Percentiles rank a stretch among this genome's conserved stretches.
These are phyloP conservation scores for Caryopteris hybrid DNA, from an alignment of 305 asterid species.

Conservation along the genomic window DNA sequence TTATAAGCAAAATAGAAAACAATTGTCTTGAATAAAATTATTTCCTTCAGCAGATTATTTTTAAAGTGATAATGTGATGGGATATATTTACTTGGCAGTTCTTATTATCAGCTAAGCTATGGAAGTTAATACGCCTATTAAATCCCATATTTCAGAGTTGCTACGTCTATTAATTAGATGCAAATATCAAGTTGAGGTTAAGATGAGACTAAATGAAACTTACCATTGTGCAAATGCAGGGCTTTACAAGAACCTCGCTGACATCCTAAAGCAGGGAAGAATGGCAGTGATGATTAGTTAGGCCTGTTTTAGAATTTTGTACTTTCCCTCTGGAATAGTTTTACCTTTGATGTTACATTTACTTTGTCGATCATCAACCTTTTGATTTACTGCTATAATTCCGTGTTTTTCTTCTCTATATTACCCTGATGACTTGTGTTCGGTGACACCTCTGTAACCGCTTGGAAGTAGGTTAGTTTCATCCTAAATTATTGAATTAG, in stretches of 20 bases:
- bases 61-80: not conserved
- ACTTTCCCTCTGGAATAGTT: constrained; percentile 19
- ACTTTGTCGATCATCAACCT: constrained; percentile 1
- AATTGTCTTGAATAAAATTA: not conserved
- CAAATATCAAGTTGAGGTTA: not conserved
- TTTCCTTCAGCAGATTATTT: not conserved
- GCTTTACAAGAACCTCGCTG: constrained; percentile 7
- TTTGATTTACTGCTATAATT: not conserved
- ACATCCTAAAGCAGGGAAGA: constrained; percentile 6
- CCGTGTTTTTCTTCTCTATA: not conserved
- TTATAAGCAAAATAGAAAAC: not conserved
- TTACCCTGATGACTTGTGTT: not conserved
- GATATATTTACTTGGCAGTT: too few species aligned
- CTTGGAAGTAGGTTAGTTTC: too few species aligned
- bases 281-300: constrained; percentile 20
- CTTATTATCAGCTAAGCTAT: too few species aligned
- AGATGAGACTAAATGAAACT: not conserved
- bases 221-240: constrained; percentile 20
- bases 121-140: too few species aligned
- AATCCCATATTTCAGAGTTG: not conserved
- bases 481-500: too few species aligned
- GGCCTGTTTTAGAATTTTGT: constrained; percentile 18
- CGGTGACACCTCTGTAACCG: too few species aligned
- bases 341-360: constrained; percentile 16
- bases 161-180: not conserved